These are phyloP conservation scores for Lunasporangiospora selenospora DNA, from an alignment of 192 early-diverging fungal genomes.

Conservation along the genomic window DNA sequence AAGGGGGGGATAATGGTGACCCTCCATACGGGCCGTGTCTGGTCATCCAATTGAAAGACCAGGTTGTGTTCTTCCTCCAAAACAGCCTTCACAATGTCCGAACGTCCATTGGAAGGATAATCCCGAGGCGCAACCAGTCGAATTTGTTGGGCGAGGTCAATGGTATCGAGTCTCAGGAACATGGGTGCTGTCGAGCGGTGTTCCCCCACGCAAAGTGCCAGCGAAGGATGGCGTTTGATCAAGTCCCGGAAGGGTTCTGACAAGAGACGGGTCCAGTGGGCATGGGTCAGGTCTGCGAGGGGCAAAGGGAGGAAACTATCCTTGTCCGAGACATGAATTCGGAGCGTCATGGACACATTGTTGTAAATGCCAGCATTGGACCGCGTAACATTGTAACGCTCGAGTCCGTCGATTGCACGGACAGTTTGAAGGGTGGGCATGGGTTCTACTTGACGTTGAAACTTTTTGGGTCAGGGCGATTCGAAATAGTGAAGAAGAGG, in stretches of 20 bases:
- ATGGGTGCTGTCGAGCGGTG: slow-evolving; percentile 26
- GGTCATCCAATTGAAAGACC: slow-evolving; percentile 24
- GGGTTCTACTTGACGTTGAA: not conserved
- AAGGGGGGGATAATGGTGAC: slow-evolving; percentile 12
- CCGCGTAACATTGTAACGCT: slow-evolving; percentile 38
- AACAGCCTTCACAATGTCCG: not conserved
- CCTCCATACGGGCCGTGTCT: slow-evolving; percentile 21
- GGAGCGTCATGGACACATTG: slow-evolving; percentile 21
- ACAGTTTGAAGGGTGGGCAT: slow-evolving; percentile 15
- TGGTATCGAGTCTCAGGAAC: slow-evolving; percentile 11
- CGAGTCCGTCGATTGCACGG: slow-evolving; percentile 35
- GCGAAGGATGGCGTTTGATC: slow-evolving; percentile 9
- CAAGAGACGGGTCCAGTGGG: slow-evolving; percentile 17
- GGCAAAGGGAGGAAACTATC: not conserved
- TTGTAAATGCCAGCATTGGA: slow-evolving; percentile 42
- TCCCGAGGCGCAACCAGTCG: too few species aligned
- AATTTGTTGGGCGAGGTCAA: slow-evolving; percentile 6
- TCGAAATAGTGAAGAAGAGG: not conserved
- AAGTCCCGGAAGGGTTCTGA: slow-evolving; percentile 4
- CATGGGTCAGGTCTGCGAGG: not conserved
- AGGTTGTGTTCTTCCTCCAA: slow-evolving; percentile 37
- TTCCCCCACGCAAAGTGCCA: slow-evolving; percentile 17
- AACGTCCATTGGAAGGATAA: not conserved
- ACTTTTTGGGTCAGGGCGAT: not conserved
- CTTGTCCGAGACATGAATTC: slow-evolving; percentile 5